Conservation (phyloP, 257 asterid genomes). For the Pogostemon cablin region DNA sequence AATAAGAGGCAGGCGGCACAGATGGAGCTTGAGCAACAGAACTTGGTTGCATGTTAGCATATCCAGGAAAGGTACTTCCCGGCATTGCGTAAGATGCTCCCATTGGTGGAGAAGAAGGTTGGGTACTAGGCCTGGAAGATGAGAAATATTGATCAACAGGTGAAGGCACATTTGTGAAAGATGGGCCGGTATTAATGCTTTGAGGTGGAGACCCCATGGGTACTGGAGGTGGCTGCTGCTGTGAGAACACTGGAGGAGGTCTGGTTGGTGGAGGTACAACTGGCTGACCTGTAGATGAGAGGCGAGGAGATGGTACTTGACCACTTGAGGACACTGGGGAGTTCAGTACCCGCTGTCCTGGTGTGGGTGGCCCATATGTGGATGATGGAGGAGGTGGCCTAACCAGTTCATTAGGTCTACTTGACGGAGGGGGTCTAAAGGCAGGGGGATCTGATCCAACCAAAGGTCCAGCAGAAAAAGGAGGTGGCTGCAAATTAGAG, state of each 20-base stretch:
- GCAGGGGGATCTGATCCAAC: constrained; percentile 51
- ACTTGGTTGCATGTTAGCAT: constrained; percentile 57
- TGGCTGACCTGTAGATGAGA: constrained; percentile 52
- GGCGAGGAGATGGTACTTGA: constrained; percentile 49
- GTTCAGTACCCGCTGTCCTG: constrained; percentile 59
- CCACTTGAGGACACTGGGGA: constrained; percentile 53
- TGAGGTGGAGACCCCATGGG: constrained; percentile 72
- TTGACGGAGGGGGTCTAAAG: constrained; percentile 53
- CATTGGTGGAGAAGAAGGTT: constrained; percentile 63
- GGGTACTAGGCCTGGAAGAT: constrained; percentile 57
- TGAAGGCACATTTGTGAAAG: constrained; percentile 44
- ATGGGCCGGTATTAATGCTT: constrained; percentile 51
- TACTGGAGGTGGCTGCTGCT: constrained; percentile 51
- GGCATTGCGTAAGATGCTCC: constrained; percentile 54
- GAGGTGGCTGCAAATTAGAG: constrained; percentile 44
- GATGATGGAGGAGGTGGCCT: constrained; percentile 56
- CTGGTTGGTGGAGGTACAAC: constrained; percentile 54
- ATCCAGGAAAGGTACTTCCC: constrained; percentile 70
- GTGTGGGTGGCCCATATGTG: constrained; percentile 60
- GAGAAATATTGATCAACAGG: constrained; percentile 42
- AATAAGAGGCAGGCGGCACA: constrained; percentile 49
- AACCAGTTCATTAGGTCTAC: constrained; percentile 50
- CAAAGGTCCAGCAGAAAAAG: constrained; percentile 51
- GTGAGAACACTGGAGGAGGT: constrained; percentile 49
- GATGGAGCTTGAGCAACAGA: constrained; percentile 57